Percentiles rank a stretch among this genome's conserved stretches.
These are phyloP conservation scores for Abortiporus biennis DNA, from an alignment of 1,284 basidiomycete genomes.

Conservation along the genomic window DNA sequence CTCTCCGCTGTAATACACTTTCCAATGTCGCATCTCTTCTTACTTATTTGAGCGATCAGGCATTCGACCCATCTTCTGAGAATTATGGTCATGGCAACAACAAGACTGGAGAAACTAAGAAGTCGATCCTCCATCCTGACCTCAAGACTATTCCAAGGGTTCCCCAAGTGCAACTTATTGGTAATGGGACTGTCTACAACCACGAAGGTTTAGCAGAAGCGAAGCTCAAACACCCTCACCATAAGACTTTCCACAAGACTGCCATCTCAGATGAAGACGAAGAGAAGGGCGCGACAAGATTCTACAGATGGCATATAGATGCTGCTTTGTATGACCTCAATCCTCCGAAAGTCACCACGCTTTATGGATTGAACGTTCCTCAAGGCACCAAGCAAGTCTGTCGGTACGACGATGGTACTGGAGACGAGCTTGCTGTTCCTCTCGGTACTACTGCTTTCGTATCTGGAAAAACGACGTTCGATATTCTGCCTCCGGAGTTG, in stretches of 20 bases:
- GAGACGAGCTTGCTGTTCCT: slow-evolving; percentile 77
- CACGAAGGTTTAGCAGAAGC: slow-evolving; percentile 75
- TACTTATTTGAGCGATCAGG: slow-evolving; percentile 28
- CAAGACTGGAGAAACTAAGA: slow-evolving; percentile 65
- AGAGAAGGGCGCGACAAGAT: slow-evolving; percentile 70
- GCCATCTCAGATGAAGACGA: slow-evolving; percentile 75
- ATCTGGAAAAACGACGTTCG: slow-evolving; percentile 81
- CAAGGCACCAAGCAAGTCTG: slow-evolving; percentile 61
- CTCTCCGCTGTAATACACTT: too few species aligned
- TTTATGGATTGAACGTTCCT: slow-evolving; percentile 79
- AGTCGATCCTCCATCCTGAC: slow-evolving; percentile 79
- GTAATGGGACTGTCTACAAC: slow-evolving; percentile 68
- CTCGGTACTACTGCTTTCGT: slow-evolving; percentile 85
- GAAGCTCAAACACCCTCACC: slow-evolving; percentile 75
- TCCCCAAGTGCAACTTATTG: slow-evolving; percentile 84
- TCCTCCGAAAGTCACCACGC: slow-evolving; percentile 86
- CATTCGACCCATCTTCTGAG: slow-evolving; percentile 69
- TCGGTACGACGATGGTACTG: slow-evolving; percentile 86
- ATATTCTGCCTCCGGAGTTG: slow-evolving; percentile 64
- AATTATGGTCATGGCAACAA: slow-evolving; percentile 83
- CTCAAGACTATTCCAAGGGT: slow-evolving; percentile 83
- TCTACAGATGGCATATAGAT: slow-evolving; percentile 94
- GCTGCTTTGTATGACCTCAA: slow-evolving; percentile 85
- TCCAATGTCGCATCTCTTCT: background rate
- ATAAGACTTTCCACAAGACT: slow-evolving; percentile 87